Evolutionary conservation across 441 rosid species (phyloP).

Genomic region (Metrosideros polymorpha): DNA sequence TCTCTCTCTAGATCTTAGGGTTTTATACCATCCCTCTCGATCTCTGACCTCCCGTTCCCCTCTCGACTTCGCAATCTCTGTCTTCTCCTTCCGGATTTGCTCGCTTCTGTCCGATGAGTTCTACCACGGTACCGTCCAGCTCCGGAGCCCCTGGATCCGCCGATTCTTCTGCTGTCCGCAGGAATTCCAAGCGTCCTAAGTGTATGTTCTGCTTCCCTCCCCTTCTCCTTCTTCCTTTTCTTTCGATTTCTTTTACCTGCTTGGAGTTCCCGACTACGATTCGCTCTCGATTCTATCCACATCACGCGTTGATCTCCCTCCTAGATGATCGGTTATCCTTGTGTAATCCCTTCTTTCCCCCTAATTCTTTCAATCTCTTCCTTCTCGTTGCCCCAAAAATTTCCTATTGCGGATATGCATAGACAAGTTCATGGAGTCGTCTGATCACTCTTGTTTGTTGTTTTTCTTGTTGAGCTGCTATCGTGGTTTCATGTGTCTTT

Average conservation of each 20-base stretch:
- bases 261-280: background rate
- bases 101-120: constrained; percentile 17
- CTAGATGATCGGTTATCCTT: background rate
- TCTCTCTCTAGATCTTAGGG: background rate
- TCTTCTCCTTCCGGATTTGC: background rate
- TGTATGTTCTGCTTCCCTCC: constrained; percentile 9
- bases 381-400: background rate
- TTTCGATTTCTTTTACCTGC: background rate
- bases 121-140: constrained; percentile 18
- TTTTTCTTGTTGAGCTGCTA: background rate
- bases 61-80: background rate
- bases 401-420: background rate
- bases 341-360: background rate
- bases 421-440: constrained; percentile 1
- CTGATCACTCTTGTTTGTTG: background rate
- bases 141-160: constrained; percentile 25
- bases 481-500: background rate
- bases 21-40: background rate
- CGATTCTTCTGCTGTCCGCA: constrained; percentile 20
- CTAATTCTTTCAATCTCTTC: background rate
- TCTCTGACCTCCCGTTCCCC: background rate
- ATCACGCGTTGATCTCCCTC: background rate
- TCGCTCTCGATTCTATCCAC: background rate
- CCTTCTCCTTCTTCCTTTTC: background rate
- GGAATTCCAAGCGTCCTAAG: constrained; percentile 33